These are phyloP conservation scores for Coniosporium tulheliwenetii DNA, from an alignment of 2,329 filamentous ascomycete species.

Conservation along the genomic window DNA sequence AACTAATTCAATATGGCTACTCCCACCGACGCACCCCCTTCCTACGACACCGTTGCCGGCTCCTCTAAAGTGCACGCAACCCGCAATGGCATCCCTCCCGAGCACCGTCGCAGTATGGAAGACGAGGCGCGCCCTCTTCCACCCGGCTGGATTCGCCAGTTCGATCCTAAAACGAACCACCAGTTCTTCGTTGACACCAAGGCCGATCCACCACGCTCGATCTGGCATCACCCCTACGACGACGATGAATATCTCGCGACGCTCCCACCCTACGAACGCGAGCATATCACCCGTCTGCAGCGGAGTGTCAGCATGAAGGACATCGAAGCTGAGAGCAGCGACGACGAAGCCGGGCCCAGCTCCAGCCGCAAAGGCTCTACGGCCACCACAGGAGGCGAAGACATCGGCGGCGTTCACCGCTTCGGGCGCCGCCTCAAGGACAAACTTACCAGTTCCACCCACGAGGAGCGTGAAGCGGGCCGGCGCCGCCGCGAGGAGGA, in stretches of 20 bases:
- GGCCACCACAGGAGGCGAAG: constrained; percentile 13
- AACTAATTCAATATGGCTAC: too few relatives aligned
- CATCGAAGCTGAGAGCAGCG: constrained; percentile 28
- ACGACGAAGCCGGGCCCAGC: constrained; percentile 26
- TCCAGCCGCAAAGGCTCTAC: constrained; percentile 10
- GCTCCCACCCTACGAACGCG: constrained; percentile 32
- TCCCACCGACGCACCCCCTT: background rate
- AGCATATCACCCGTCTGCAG: constrained; percentile 24
- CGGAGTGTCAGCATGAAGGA: constrained; percentile 21
- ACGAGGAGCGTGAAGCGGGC: constrained; percentile 31
- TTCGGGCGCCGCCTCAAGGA: constrained; percentile 44
- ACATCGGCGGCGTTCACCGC: constrained; percentile 17
- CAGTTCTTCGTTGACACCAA: constrained; percentile 49
- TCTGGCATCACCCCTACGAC: constrained; percentile 48
- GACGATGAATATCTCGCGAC: constrained; percentile 37
- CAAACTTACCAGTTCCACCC: constrained; percentile 40
- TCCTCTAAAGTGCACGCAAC: constrained; percentile 4
- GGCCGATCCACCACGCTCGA: constrained; percentile 36
- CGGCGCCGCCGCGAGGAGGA: constrained; percentile 30
- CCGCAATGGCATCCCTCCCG: constrained; percentile 37
- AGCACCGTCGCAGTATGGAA: constrained; percentile 42
- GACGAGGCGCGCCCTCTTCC: constrained; percentile 41
- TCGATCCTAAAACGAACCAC: constrained; percentile 36
- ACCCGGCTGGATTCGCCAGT: constrained; percentile 40
- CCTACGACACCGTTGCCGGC: constrained; percentile 1